These are phyloP conservation scores for Phytophthora pseudosyringae DNA, from an alignment of 352 stramenopile genomes.

Conservation along the genomic window DNA sequence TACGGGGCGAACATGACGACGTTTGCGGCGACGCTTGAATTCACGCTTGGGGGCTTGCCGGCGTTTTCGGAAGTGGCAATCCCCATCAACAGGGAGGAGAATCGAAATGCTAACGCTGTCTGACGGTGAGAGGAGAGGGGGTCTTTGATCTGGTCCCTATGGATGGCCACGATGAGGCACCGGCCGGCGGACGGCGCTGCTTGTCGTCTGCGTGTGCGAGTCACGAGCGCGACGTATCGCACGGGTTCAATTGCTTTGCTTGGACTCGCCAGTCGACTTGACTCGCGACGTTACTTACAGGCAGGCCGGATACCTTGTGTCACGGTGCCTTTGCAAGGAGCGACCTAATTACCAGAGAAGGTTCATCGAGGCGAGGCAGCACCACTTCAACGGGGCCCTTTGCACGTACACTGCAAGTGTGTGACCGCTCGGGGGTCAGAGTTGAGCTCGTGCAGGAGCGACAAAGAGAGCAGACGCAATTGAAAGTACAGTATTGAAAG, in stretches of 20 bases:
- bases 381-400: too few species aligned
- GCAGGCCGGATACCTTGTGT: neutral
- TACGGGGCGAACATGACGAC: conserved; percentile 12
- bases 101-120: neutral
- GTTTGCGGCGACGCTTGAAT: neutral
- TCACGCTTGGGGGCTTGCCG: neutral
- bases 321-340: too few species aligned
- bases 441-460: too few species aligned
- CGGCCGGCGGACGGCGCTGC: neutral
- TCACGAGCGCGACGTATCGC: conserved; percentile 2
- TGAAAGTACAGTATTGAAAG: too few species aligned
- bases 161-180: conserved; percentile 6
- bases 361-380: too few species aligned
- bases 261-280: conserved; percentile 2
- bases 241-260: conserved; percentile 4
- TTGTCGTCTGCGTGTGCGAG: conserved; percentile 7
- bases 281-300: neutral
- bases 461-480: too few species aligned
- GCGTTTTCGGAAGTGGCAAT: conserved; percentile 20
- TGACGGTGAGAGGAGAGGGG: conserved; percentile 4
- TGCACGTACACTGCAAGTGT: too few species aligned
- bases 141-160: conserved; percentile 6
- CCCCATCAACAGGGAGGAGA: neutral
- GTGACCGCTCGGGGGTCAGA: too few species aligned
- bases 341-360: too few species aligned